Base-by-base conservation (phyloP, 225 moss, liverwort and hornwort genomes). In the Physcomitrellopsis africana region DNA sequence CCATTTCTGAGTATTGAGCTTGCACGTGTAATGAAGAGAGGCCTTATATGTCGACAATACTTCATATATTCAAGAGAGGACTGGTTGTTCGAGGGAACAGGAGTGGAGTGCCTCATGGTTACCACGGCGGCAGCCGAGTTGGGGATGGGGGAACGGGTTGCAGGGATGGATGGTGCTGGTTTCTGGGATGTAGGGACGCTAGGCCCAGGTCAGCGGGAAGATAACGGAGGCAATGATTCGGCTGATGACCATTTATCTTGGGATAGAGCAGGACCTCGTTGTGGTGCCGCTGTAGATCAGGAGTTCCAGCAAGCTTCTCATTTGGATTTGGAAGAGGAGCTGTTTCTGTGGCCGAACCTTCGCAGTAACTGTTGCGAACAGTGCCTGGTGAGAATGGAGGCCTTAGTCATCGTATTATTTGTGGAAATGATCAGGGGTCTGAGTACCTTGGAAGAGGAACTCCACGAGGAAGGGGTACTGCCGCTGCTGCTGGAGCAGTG, bases 51-150 rank as follows among this genome's bases (percentile, higher is more conserved):
- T 19, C 3, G 11, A 0, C 42, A 44, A 5, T 43, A 1, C n/a
- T 32, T 67, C 15, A 32, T 51, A 51, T 67, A 29, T 10, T 27
- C 51, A 3, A 6, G 10, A 48, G 8, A 12, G 1, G 51, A 19
- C 15, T 52, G 49, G 52, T 63, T 32, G 20, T 22, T 52, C 52
- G 57, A 45, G 56, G 27, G 7, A 19, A 13, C 66, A 10, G n/a
- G 11, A 46, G 66, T 26, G 23, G 11, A 22, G 17, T 10, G 59
- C 32, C 26, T 73, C 63, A 90, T 96, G 96, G 96, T 90, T 68
- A 93, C 96, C 43, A 93, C 96, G 41, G 96, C 96, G 54, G 96
- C 96, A 74, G 92, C 96, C 26, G 96, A 96, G 87, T 81, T 96
- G 66, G 93, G 93, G 70, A 85, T 88, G 71, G 71, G 68, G 19